phyloP scores from a whole-genome alignment of 176 grass and related monocot genomes.

The Oryza brachyantha region DNA sequence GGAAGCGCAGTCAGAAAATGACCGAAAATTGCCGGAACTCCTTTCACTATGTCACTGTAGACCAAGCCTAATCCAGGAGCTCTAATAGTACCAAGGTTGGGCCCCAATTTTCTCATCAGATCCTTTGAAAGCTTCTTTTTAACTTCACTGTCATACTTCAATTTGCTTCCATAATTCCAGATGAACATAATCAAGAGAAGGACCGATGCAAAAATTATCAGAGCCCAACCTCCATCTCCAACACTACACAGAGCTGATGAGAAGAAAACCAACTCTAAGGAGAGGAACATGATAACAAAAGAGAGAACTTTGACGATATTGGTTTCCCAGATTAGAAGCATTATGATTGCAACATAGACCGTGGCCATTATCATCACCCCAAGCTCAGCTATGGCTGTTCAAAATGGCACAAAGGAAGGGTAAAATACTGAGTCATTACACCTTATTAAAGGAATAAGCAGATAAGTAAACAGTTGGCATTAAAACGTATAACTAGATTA shows the following conservation, averaged over 20 bases:
- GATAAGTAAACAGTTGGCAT: neutral
- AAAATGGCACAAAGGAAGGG: conserved; percentile 26
- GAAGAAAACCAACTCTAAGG: conserved; percentile 83
- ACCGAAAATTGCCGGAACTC: conserved; percentile 89
- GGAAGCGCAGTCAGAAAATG: conserved; percentile 91
- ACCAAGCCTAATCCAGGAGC: conserved; percentile 90
- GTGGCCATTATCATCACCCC: conserved; percentile 97
- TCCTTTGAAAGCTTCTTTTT: conserved; percentile 87
- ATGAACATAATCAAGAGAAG: conserved; percentile 73
- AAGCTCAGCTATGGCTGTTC: conserved; percentile 82
- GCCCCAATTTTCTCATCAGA: conserved; percentile 79
- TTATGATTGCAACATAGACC: conserved; percentile 83
- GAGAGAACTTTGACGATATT: conserved; percentile 57
- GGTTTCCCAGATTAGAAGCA: conserved; percentile 96
- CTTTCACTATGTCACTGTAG: conserved; percentile 85
- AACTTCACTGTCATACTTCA: conserved; percentile 92
- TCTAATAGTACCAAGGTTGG: conserved; percentile 90
- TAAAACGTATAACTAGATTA: conserved; percentile 10
- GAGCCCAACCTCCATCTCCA: conserved; percentile 84
- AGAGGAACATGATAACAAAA: conserved; percentile 65
- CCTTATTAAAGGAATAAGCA: conserved; percentile 15
- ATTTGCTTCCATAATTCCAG: conserved; percentile 94
- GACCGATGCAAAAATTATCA: conserved; percentile 68
- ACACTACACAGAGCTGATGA: conserved; percentile 86
- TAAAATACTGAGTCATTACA: neutral